Base-by-base conservation (phyloP, 192 early-diverging fungal genomes). In the Endogone sp. region DNA sequence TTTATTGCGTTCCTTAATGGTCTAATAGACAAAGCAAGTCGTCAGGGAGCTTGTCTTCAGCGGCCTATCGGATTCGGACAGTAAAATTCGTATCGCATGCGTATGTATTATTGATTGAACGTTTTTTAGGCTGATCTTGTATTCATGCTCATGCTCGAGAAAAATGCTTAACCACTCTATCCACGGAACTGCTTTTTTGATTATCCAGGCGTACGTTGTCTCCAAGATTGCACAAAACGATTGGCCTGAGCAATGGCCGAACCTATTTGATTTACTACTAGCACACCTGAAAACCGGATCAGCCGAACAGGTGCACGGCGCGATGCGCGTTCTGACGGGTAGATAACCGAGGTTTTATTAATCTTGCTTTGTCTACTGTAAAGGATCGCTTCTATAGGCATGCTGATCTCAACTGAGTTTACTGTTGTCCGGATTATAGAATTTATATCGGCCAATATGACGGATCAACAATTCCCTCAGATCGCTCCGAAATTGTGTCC, bases 241-340 rank as follows among this genome's bases (percentile, higher is more conserved):
- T 83, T 97, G 91, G 88, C 95, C 95, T 4, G 95, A 96, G 71
- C 80, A 89, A 26, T 98, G 96, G 96, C 92, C 93, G 16, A 88
- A 93, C 61, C 85, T 98, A 29, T 86, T 97, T 72, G 88, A 90
- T 70, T 78, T 89, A 58, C 81, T 96, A 28, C 78, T 94, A 21
- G 79, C 78, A 11, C 79, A 86, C 64, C 77, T 95, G 63, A 88
- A 85, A 59, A 75, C 82, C 28, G 88, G 84, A 58, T 79, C 80
- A 23, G 66, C 88, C 3, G 81, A 92, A 29, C 88, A 91, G 63
- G 90, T 95, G 22, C 94, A 94, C 71, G 92, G 95, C 58, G 87
- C 94, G 16, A 91, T 98, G 89, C 84, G 90, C 62, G 94, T 97
- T 4, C 75, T 94, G 24, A 75, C 83, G 44, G 80, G 80, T 82